These are phyloP conservation scores for Amaranthus hypochondriacus DNA, from an alignment of 148 eudicot genomes.

Conservation along the genomic window DNA sequence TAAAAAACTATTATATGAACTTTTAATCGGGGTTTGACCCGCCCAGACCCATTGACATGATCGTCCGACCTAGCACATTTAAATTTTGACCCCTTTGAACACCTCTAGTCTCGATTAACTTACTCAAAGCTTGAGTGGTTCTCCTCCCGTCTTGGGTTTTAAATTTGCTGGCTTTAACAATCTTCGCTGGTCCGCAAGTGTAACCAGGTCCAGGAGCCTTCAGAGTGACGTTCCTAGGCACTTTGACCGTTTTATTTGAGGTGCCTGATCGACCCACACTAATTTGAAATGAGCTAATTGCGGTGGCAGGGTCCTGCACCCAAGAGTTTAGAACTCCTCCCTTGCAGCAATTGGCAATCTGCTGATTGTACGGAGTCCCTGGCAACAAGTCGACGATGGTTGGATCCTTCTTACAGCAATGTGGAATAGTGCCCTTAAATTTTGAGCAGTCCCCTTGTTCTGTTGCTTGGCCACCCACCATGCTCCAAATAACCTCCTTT, in stretches of 20 bases:
- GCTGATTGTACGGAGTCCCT: slow-evolving; percentile 53
- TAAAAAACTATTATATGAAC: too few species aligned
- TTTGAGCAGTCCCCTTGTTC: slow-evolving; percentile 73
- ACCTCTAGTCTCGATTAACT: slow-evolving; percentile 16
- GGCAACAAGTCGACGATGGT: slow-evolving; percentile 59
- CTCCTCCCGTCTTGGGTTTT: slow-evolving; percentile 43
- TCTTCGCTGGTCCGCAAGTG: slow-evolving; percentile 53
- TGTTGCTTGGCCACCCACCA: slow-evolving; percentile 54
- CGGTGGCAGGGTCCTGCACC: slow-evolving; percentile 50
- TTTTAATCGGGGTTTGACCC: too few species aligned
- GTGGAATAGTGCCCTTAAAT: slow-evolving; percentile 53
- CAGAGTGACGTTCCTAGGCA: slow-evolving; percentile 57
- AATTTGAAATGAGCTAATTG: slow-evolving; percentile 50
- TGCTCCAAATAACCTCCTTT: slow-evolving; percentile 62
- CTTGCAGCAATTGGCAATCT: slow-evolving; percentile 54
- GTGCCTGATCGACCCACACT: slow-evolving; percentile 58
- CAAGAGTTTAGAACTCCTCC: slow-evolving; percentile 62
- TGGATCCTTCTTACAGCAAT: slow-evolving; percentile 54
- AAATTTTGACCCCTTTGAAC: too few species aligned
- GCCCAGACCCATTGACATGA: too few species aligned
- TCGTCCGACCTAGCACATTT: too few species aligned
- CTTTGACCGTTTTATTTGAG: slow-evolving; percentile 49
- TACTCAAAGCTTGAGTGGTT: slow-evolving; percentile 63
- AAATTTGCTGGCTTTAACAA: slow-evolving; percentile 43
- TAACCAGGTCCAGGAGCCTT: slow-evolving; percentile 64